These are phyloP conservation scores for Lactarius deliciosus DNA, from an alignment of 768 basidiomycete species.

Conservation along the genomic window DNA sequence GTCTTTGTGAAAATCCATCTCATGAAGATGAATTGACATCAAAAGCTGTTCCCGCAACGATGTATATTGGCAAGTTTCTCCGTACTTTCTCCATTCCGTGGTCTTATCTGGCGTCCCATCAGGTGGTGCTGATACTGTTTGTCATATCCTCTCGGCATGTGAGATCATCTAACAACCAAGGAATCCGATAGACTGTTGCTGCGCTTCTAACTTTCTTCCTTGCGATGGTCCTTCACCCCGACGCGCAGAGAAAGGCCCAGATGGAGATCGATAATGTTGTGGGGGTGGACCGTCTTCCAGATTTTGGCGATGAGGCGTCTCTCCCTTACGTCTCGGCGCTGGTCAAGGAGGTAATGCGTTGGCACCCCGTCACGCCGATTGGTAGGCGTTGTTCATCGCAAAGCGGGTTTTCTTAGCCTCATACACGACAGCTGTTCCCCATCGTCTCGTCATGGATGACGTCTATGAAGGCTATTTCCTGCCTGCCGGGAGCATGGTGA, in stretches of 20 bases:
- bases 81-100: not conserved
- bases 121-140: slow-evolving; percentile 28
- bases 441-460: slow-evolving; percentile 31
- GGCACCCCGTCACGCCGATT: slow-evolving; percentile 31
- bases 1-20: slow-evolving; percentile 19
- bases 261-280: slow-evolving; percentile 35
- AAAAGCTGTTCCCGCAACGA: slow-evolving; percentile 25
- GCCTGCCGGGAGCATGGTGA: slow-evolving; percentile 35
- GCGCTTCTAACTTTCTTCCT: slow-evolving; percentile 35
- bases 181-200: slow-evolving; percentile 30
- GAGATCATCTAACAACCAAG: not conserved
- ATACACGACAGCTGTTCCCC: slow-evolving; percentile 29
- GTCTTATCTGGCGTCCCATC: not conserved
- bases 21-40: slow-evolving; percentile 21
- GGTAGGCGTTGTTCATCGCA: slow-evolving; percentile 14
- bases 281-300: slow-evolving; percentile 34
- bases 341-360: slow-evolving; percentile 32
- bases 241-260: slow-evolving; percentile 33
- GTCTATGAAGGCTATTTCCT: slow-evolving; percentile 34
- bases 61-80: slow-evolving; percentile 23
- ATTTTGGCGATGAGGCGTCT: slow-evolving; percentile 28
- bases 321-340: slow-evolving; percentile 34
- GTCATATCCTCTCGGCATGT: slow-evolving; percentile 12
- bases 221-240: slow-evolving; percentile 35
- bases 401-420: not conserved